Conservation (phyloP, 352 stramenopile species). For the Phytophthora fragariae region DNA sequence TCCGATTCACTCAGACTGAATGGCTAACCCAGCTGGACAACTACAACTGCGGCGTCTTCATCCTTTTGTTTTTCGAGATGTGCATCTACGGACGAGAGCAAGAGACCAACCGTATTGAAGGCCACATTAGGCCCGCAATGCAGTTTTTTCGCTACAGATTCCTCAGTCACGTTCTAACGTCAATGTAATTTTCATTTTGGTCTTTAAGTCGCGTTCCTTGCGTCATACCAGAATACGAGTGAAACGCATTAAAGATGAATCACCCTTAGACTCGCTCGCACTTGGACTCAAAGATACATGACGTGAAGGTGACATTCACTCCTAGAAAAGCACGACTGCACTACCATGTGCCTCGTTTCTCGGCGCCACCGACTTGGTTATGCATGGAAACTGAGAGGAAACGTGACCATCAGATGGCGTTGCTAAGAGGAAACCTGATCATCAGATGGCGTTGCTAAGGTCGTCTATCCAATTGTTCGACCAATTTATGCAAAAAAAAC, state of each 20-base stretch:
- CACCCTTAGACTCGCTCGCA: background rate
- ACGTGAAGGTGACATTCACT: no score
- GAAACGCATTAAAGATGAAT: no score
- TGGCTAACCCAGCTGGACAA: constrained; percentile 8
- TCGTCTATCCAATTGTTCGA: background rate
- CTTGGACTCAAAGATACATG: background rate
- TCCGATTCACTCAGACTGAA: background rate
- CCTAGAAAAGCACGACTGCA: no score
- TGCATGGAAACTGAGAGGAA: background rate
- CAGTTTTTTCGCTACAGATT: constrained; percentile 23
- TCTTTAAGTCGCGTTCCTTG: background rate
- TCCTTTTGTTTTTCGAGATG: constrained; percentile 17
- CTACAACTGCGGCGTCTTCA: constrained; percentile 19
- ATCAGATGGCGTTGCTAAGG: background rate
- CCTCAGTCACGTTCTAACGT: constrained; percentile 11
- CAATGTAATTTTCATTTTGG: constrained; percentile 15
- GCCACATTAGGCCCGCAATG: constrained; percentile 17
- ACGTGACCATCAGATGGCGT: background rate
- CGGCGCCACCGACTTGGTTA: background rate
- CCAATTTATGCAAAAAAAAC: background rate
- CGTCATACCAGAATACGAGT: background rate
- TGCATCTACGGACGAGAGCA: background rate
- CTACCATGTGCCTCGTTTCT: no score
- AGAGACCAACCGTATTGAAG: constrained; percentile 1
- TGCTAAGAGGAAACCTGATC: background rate